Evolutionary conservation across 805 yeast species (phyloP).

Genomic region (Candida orba): DNA sequence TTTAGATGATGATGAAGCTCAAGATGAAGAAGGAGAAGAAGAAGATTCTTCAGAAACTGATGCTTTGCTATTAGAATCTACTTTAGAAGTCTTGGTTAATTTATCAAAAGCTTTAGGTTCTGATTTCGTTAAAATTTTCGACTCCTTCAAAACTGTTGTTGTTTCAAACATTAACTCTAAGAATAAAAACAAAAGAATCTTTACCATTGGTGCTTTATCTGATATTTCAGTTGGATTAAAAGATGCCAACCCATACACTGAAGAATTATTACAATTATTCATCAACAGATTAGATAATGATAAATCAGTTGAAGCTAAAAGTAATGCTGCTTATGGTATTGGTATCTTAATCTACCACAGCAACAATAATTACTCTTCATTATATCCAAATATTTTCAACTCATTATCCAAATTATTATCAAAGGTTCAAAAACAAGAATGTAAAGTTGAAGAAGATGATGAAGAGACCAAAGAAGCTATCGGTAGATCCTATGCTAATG

Average conservation of each 20-base stretch:
- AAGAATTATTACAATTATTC: conserved; percentile 66
- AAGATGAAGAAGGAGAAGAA: conserved; percentile 41
- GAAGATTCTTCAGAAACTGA: conserved; percentile 50
- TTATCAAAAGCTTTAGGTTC: conserved; percentile 71
- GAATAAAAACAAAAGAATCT: conserved; percentile 68
- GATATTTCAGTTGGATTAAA: conserved; percentile 79
- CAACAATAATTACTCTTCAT: conserved; percentile 37
- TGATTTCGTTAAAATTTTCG: conserved; percentile 70
- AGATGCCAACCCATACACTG: conserved; percentile 53
- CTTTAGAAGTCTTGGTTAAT: conserved; percentile 77
- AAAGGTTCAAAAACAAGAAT: conserved; percentile 70
- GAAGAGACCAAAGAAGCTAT: conserved; percentile 75
- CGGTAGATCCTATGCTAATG: conserved; percentile 84
- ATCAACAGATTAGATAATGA: conserved; percentile 63
- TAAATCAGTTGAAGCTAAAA: conserved; percentile 80
- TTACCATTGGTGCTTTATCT: conserved; percentile 84
- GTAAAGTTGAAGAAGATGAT: conserved; percentile 46
- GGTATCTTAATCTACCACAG: conserved; percentile 61
- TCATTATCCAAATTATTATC: conserved; percentile 64
- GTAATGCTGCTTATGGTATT: conserved; percentile 93
- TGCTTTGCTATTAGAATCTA: conserved; percentile 73
- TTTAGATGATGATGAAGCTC: conserved; percentile 61
- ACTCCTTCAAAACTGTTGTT: conserved; percentile 60
- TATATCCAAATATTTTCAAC: conserved; percentile 62
- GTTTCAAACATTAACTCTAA: conserved; percentile 50